Percentiles rank a stretch among this genome's conserved stretches.
phyloP scores from a whole-genome alignment of 2,329 filamentous ascomycete genomes.

The Colletotrichum chrysophilum region DNA sequence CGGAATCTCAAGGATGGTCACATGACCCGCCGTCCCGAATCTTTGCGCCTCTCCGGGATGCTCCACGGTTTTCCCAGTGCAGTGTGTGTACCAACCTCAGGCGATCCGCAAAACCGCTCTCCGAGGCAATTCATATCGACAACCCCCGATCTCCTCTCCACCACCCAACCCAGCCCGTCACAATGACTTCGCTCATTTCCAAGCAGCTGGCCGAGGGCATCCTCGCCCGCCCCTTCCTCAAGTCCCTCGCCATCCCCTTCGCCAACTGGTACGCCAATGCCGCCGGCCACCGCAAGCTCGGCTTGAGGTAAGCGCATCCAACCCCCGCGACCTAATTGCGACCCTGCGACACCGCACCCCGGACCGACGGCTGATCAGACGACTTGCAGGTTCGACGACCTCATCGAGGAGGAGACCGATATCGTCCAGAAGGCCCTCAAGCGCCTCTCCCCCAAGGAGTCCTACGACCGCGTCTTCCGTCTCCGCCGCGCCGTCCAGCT shows the following conservation, averaged over 20 bases:
- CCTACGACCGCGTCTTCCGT: constrained; percentile 97
- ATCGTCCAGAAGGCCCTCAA: constrained; percentile 85
- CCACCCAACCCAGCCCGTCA: constrained; percentile 34
- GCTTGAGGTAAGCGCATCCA: constrained; percentile 72
- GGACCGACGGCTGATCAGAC: neutral
- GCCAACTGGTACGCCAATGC: constrained; percentile 89
- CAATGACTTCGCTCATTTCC: constrained; percentile 65
- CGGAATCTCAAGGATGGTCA: constrained; percentile 12
- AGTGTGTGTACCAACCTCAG: constrained; percentile 13
- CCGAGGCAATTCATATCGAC: constrained; percentile 20
- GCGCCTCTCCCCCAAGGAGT: constrained; percentile 87
- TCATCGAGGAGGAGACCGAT: constrained; percentile 93
- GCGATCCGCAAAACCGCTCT: constrained; percentile 21
- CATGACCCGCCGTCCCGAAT: constrained; percentile 18
- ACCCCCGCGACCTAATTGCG: neutral
- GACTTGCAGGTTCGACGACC: constrained; percentile 79
- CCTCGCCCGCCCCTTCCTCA: constrained; percentile 84
- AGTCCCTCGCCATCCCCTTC: constrained; percentile 78
- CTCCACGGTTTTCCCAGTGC: constrained; percentile 19
- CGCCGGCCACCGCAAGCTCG: constrained; percentile 91
- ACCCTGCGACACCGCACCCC: neutral
- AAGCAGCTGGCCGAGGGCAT: constrained; percentile 41
- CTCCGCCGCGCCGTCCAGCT: constrained; percentile 92
- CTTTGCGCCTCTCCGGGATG: constrained; percentile 20
- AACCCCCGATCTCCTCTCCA: constrained; percentile 11